Percentiles rank a stretch among this genome's conserved stretches.
phyloP scores from a whole-genome alignment of 2,329 filamentous ascomycete species.

The Pseudocercospora fijiensis region DNA sequence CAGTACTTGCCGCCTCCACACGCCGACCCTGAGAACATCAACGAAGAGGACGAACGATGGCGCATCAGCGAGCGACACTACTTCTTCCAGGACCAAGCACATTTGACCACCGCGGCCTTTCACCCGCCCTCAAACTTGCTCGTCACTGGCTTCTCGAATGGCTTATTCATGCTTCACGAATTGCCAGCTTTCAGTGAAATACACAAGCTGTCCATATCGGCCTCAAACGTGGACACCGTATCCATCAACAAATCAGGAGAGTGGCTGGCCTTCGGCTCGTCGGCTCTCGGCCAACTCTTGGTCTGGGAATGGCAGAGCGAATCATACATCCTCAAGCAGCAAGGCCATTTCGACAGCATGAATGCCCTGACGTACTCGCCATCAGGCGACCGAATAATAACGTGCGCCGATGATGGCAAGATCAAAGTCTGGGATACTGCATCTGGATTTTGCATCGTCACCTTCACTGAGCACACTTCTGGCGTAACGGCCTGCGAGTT shows the following conservation, averaged over 20 bases:
- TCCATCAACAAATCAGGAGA: slow-evolving; percentile 92
- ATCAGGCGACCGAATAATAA: slow-evolving; percentile 89
- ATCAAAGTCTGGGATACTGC: slow-evolving; percentile 98
- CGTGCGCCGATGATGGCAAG: slow-evolving; percentile 92
- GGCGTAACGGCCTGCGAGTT: slow-evolving; percentile 94
- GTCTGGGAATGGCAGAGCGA: slow-evolving; percentile 99
- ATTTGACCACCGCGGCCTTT: slow-evolving; percentile 85
- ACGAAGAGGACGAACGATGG: slow-evolving; percentile 74
- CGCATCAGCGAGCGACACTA: slow-evolving; percentile 87
- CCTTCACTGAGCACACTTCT: slow-evolving; percentile 94
- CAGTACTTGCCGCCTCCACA: slow-evolving; percentile 66
- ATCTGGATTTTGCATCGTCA: slow-evolving; percentile 96
- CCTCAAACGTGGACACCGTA: slow-evolving; percentile 93
- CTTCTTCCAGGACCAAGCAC: slow-evolving; percentile 87
- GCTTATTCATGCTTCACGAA: slow-evolving; percentile 90
- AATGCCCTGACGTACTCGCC: slow-evolving; percentile 91
- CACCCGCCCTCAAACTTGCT: slow-evolving; percentile 84
- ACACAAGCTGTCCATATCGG: slow-evolving; percentile 89
- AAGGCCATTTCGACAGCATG: slow-evolving; percentile 95
- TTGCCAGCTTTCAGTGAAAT: slow-evolving; percentile 95
- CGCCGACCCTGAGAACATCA: slow-evolving; percentile 50
- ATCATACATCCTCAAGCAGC: slow-evolving; percentile 97
- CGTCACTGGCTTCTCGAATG: slow-evolving; percentile 95
- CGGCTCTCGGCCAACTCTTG: slow-evolving; percentile 89
- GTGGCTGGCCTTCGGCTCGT: slow-evolving; percentile 96